Conservation (phyloP, 345 rosid species). For the Brassica rapa region DNA sequence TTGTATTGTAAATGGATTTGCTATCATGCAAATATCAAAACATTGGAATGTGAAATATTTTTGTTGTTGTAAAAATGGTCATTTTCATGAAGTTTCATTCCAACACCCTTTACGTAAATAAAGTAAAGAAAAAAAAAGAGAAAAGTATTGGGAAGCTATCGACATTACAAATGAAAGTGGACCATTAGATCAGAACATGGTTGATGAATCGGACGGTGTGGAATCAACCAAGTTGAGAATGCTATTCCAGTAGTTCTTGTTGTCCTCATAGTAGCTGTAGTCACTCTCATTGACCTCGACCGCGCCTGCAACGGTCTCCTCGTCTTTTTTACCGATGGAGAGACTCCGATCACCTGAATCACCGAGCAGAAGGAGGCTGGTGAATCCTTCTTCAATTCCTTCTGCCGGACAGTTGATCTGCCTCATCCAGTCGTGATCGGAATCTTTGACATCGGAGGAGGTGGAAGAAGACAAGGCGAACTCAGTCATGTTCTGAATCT, state of each 20-base stretch:
- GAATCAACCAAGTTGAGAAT: slow-evolving; percentile 93
- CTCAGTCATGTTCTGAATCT: neutral
- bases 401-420: slow-evolving; percentile 26
- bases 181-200: slow-evolving; percentile 47
- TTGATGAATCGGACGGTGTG: slow-evolving; percentile 74
- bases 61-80: neutral
- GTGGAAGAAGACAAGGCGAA: slow-evolving; percentile 51
- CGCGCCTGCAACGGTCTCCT: slow-evolving; percentile 10
- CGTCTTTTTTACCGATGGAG: slow-evolving; percentile 38
- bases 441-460: slow-evolving; percentile 64
- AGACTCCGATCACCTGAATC: slow-evolving; percentile 53
- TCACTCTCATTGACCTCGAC: slow-evolving; percentile 32
- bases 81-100: neutral
- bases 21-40: neutral
- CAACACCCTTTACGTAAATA: too few species aligned
- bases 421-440: slow-evolving; percentile 62
- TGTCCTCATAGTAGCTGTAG: slow-evolving; percentile 69
- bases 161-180: slow-evolving; percentile 20
- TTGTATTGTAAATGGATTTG: neutral
- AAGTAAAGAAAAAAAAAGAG: neutral
- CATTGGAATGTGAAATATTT: too few species aligned
- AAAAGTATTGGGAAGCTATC: slow-evolving; percentile 29
- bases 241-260: slow-evolving; percentile 93
- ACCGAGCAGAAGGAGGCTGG: slow-evolving; percentile 62
- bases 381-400: slow-evolving; percentile 73